phyloP scores from a whole-genome alignment of 1,284 basidiomycete genomes.

The Apiotrichum sp. region DNA sequence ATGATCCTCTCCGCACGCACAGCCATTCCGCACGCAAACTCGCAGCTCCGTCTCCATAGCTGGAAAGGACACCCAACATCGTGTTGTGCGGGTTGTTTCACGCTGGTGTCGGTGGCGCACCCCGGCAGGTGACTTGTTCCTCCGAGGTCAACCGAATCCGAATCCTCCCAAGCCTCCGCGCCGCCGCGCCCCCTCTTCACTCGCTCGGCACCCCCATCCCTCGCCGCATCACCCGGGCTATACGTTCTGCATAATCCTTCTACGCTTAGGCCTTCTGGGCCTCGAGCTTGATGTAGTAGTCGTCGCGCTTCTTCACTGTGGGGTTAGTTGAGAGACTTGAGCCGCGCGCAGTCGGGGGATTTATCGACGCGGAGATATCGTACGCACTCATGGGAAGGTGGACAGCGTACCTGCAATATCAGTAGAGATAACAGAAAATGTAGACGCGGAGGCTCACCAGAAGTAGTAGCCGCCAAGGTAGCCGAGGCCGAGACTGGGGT shows the following conservation, averaged over 20 bases:
- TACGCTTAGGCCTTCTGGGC: constrained; percentile 8
- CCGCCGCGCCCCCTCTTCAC: neutral
- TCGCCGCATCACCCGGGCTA: neutral
- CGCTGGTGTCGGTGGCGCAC: no score
- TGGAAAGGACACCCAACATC: no score
- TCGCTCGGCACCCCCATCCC: neutral
- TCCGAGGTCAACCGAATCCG: no score
- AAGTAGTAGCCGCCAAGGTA: constrained; percentile 14
- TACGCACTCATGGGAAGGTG: constrained; percentile 17
- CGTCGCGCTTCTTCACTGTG: constrained; percentile 20
- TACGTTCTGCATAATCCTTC: constrained; percentile 4
- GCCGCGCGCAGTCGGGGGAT: no score
- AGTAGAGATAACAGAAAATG: no score
- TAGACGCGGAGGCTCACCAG: constrained; percentile 10
- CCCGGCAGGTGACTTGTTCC: no score
- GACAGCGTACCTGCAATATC: constrained; percentile 10
- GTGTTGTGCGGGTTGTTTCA: no score
- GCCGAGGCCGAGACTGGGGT: constrained; percentile 12
- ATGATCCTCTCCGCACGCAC: no score
- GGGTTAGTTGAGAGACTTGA: neutral
- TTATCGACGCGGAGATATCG: no score
- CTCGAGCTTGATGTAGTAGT: constrained; percentile 20
- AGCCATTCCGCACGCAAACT: no score
- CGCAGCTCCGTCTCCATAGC: no score
- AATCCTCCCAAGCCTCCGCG: neutral